A percentile compares a stretch with the other conserved stretches of the same genome.
These are phyloP conservation scores for Cadophora malorum DNA, from an alignment of 2,329 filamentous ascomycete genomes.

Conservation along the genomic window DNA sequence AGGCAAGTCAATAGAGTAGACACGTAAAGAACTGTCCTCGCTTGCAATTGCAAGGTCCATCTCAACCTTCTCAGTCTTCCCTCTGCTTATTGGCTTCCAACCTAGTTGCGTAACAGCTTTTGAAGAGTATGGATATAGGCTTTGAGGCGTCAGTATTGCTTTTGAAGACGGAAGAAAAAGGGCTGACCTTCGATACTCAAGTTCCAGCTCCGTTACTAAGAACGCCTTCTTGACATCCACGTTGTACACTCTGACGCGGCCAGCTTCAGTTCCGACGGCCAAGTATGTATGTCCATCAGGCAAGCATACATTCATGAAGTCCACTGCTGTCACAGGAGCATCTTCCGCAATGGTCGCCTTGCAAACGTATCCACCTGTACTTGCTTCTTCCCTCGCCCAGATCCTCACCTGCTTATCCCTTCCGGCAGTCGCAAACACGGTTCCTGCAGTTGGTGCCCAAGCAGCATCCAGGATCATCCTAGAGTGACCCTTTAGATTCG, in stretches of 20 bases:
- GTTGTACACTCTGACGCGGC: conserved; percentile 40
- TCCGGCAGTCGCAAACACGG: conserved; percentile 82
- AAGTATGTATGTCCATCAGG: conserved; percentile 49
- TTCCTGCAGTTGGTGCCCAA: conserved; percentile 66
- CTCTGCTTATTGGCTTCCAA: conserved; percentile 62
- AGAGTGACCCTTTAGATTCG: conserved; percentile 84
- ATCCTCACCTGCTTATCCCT: conserved; percentile 85
- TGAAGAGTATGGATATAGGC: conserved; percentile 53
- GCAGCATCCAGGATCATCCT: conserved; percentile 91
- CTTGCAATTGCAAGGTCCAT: conserved; percentile 48
- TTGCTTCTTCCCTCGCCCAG: conserved; percentile 55
- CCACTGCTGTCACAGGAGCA: conserved; percentile 73
- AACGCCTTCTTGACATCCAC: conserved; percentile 41
- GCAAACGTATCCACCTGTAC: conserved; percentile 33
- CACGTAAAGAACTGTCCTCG: conserved; percentile 65
- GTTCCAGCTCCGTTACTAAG: conserved; percentile 34
- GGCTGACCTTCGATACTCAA: conserved; percentile 37
- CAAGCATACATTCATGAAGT: conserved; percentile 58
- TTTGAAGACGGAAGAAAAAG: neutral
- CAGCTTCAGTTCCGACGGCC: conserved; percentile 63
- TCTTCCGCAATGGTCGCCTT: conserved; percentile 59
- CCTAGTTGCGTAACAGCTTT: conserved; percentile 59
- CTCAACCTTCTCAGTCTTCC: conserved; percentile 20
- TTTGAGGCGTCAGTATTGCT: conserved; percentile 38
- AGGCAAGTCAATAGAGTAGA: conserved; percentile 52